phyloP scores from a whole-genome alignment of 371 early-diverging fungal species.

The Vittaforma corneae region DNA sequence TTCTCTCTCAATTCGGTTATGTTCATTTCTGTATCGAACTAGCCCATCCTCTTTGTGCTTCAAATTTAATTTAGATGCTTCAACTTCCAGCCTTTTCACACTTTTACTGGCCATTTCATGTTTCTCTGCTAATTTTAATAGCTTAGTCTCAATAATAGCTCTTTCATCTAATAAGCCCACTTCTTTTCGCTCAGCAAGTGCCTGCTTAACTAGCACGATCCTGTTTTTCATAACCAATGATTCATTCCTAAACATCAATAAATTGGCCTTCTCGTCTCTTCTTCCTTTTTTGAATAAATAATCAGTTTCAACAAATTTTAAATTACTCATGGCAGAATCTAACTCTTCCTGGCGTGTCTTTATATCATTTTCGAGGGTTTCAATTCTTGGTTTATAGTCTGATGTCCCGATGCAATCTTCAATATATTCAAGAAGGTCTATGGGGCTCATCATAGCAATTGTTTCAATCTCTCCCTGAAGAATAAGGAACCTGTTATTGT shows the following conservation, averaged over 20 bases:
- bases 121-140: conserved; percentile 47
- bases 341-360: conserved; percentile 63
- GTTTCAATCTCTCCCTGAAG: conserved; percentile 98
- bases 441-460: conserved; percentile 94
- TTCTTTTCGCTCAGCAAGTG: conserved; percentile 68
- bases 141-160: conserved; percentile 62
- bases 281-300: conserved; percentile 59
- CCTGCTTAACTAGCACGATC: conserved; percentile 56
- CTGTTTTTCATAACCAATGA: background rate
- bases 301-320: conserved; percentile 54
- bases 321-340: conserved; percentile 67
- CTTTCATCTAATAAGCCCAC: conserved; percentile 60
- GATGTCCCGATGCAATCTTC: conserved; percentile 98
- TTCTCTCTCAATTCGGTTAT: background rate
- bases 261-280: conserved; percentile 12
- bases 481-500: conserved; percentile 94
- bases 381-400: conserved; percentile 74
- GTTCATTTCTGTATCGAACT: background rate
- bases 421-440: conserved; percentile 89
- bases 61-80: background rate
- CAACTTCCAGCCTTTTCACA: conserved; percentile 32
- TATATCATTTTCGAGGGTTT: conserved; percentile 65
- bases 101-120: conserved; percentile 11
- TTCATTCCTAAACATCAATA: conserved; percentile 2
- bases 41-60: conserved; percentile 1